Conservation (phyloP, 352 stramenopile genomes). For the Phytophthora hybrid region DNA sequence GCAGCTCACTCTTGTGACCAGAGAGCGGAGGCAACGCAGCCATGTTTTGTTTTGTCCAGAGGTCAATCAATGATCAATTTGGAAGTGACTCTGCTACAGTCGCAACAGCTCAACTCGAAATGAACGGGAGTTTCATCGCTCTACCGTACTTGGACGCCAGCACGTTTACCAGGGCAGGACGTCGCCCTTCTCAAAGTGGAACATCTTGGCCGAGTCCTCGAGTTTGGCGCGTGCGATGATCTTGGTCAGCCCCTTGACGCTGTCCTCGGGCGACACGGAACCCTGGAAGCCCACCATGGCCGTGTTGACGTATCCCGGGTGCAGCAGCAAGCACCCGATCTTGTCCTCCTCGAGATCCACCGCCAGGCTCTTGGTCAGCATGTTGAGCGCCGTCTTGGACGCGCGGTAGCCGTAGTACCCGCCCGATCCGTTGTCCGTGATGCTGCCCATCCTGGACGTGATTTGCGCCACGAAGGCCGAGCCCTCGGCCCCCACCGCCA, state of each 20-base stretch:
- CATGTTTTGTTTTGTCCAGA: constrained; percentile 3
- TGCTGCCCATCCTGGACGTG: constrained; percentile 57
- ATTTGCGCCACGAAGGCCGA: constrained; percentile 60
- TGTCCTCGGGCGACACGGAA: constrained; percentile 45
- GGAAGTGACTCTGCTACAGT: neutral
- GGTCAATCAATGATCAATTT: constrained; percentile 2
- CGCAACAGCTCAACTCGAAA: neutral
- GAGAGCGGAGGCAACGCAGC: constrained; percentile 28
- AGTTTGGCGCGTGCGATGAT: constrained; percentile 49
- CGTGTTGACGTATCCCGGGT: constrained; percentile 72
- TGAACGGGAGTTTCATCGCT: constrained; percentile 17
- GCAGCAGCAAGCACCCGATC: constrained; percentile 63
- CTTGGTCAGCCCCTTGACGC: constrained; percentile 48
- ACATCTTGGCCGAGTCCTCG: constrained; percentile 55
- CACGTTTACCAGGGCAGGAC: constrained; percentile 53
- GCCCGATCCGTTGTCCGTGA: constrained; percentile 41
- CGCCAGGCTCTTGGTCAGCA: constrained; percentile 63
- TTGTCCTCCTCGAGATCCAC: constrained; percentile 58
- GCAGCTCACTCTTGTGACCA: constrained; percentile 32
- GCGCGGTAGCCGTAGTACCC: constrained; percentile 74
- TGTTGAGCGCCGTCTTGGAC: constrained; percentile 86
- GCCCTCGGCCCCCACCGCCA: constrained; percentile 34
- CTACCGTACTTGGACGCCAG: too few species aligned
- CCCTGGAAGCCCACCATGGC: constrained; percentile 57
- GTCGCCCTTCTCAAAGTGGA: constrained; percentile 53